Percentiles rank a stretch among this genome's conserved stretches.
Conservation (phyloP, 2,329 filamentous ascomycete species). For the Talaromyces amestolkiae region DNA sequence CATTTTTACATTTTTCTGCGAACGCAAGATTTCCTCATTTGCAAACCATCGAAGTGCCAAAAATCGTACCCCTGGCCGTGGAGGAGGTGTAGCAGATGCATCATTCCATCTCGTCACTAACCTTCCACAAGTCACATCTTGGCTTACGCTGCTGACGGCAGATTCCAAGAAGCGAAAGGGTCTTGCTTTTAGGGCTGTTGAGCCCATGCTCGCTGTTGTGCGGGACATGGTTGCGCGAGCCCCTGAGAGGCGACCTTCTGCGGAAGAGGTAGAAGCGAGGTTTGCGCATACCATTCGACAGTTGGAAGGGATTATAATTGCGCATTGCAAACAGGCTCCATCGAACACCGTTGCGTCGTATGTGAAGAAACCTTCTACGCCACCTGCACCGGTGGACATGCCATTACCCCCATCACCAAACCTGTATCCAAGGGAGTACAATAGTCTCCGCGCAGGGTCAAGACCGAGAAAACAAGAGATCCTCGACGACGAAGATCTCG, state of each 20-base stretch:
- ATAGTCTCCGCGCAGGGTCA: background rate
- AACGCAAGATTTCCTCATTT: constrained; percentile 56
- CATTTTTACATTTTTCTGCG: constrained; percentile 58
- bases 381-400: background rate
- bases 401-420: constrained; percentile 11
- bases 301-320: constrained; percentile 20
- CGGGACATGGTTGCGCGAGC: constrained; percentile 39
- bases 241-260: constrained; percentile 32
- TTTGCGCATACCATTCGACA: constrained; percentile 27
- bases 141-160: constrained; percentile 53
- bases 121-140: constrained; percentile 54
- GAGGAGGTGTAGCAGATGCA: constrained; percentile 53
- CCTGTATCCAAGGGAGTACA: background rate
- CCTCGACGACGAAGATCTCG: background rate
- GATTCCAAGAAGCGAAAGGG: constrained; percentile 46
- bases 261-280: constrained; percentile 30
- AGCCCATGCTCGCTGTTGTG: constrained; percentile 38
- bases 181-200: constrained; percentile 37
- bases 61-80: constrained; percentile 48
- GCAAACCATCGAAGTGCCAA: constrained; percentile 55
- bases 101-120: constrained; percentile 57
- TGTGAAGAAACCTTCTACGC: background rate
- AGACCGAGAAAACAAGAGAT: background rate
- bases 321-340: constrained; percentile 17
- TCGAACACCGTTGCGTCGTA: background rate